Percentiles rank a stretch among this genome's conserved stretches.
Evolutionary conservation across 2,329 filamentous ascomycete genomes (phyloP).

Genomic region (Verticillium tricorpus): DNA sequence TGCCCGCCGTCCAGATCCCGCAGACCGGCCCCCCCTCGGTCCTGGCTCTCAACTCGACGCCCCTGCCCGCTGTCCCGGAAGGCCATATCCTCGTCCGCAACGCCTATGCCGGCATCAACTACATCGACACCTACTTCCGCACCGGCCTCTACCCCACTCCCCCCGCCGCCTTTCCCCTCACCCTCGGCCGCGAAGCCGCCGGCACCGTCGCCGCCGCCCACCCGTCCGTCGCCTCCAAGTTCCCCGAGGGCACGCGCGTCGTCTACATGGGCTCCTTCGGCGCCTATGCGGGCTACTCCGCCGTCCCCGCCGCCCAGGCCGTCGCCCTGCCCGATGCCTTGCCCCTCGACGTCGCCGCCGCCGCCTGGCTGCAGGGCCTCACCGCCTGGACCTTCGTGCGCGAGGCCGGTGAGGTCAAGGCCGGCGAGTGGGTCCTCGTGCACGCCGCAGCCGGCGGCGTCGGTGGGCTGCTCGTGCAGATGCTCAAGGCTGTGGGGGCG

Average conservation of each 20-base stretch:
- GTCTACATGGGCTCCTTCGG: constrained; percentile 55
- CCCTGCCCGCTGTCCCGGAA: constrained; percentile 63
- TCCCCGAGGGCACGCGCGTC: constrained; percentile 65
- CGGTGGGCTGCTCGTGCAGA: constrained; percentile 69
- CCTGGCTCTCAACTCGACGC: constrained; percentile 64
- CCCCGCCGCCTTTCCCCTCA: constrained; percentile 55
- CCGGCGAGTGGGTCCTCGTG: constrained; percentile 76
- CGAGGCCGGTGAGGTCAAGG: constrained; percentile 70
- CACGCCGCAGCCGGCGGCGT: constrained; percentile 85
- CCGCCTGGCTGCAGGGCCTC: constrained; percentile 72
- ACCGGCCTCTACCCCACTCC: constrained; percentile 71
- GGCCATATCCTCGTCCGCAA: constrained; percentile 78
- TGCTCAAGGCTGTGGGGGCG: constrained; percentile 68
- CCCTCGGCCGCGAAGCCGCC: constrained; percentile 74
- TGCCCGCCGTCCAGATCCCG: constrained; percentile 70
- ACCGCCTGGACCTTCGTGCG: constrained; percentile 77
- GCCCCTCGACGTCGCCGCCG: constrained; percentile 58
- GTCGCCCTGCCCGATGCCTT: constrained; percentile 62
- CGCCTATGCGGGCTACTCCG: constrained; percentile 54
- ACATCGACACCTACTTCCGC: constrained; percentile 89
- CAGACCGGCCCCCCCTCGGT: constrained; percentile 70
- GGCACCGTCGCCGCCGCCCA: constrained; percentile 65
- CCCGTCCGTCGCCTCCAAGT: constrained; percentile 43
- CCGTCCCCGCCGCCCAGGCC: constrained; percentile 47
- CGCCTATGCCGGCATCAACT: constrained; percentile 77